Percentiles rank a stretch among this genome's conserved stretches.
Conservation (phyloP, 1,284 basidiomycete species). For the Ceratobasidium sp. region DNA sequence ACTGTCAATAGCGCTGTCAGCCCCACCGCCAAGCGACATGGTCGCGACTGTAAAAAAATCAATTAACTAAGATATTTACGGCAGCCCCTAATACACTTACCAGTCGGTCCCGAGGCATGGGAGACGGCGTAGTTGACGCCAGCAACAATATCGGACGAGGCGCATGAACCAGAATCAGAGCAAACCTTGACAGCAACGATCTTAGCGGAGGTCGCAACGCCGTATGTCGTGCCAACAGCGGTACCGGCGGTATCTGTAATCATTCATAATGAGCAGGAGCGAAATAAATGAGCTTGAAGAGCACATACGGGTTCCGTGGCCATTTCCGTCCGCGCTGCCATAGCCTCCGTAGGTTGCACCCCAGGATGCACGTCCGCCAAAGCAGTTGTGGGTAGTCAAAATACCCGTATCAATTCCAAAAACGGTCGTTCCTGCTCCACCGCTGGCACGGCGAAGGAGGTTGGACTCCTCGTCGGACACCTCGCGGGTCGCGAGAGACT, state of each 20-base stretch:
- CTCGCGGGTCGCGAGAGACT: conserved; percentile 16
- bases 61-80: not conserved
- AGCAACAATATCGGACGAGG: conserved; percentile 91
- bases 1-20: conserved; percentile 47
- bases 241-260: conserved; percentile 56
- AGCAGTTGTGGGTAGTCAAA: conserved; percentile 32
- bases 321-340: conserved; percentile 43
- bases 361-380: conserved; percentile 49
- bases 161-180: conserved; percentile 92
- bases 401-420: conserved; percentile 42
- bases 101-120: conserved; percentile 64
- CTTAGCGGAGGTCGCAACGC: conserved; percentile 94
- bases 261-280: conserved; percentile 10
- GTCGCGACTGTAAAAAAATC: conserved; percentile 36
- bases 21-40: conserved; percentile 48
- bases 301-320: conserved; percentile 47
- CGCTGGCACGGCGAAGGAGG: conserved; percentile 17
- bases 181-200: conserved; percentile 98
- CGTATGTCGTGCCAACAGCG: conserved; percentile 74
- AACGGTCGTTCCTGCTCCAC: conserved; percentile 11
- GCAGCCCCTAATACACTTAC: not conserved
- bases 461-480: not conserved
- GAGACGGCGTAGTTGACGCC: conserved; percentile 89
- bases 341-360: conserved; percentile 45
- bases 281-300: not conserved